A percentile compares a stretch with the other conserved stretches of the same genome.
These are phyloP conservation scores for Daphne laureola DNA, from an alignment of 441 rosid species.

Conservation along the genomic window DNA sequence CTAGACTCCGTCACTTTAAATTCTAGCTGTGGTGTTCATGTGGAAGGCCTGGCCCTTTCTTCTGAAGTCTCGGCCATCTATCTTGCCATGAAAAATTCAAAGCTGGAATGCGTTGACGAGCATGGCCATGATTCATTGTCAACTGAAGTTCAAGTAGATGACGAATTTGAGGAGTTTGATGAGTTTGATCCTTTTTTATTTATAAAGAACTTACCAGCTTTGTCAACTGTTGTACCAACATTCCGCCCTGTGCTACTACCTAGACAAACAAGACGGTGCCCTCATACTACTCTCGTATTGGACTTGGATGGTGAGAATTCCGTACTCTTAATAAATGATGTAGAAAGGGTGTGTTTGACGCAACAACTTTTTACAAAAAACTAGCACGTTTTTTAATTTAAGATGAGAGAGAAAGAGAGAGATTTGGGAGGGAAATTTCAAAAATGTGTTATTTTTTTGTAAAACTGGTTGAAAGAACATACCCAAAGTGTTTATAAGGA, in stretches of 20 bases:
- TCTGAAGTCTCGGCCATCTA: slow-evolving; percentile 89
- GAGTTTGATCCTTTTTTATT: slow-evolving; percentile 93
- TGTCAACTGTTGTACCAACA: slow-evolving; percentile 89
- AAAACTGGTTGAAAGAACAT: too few relatives aligned
- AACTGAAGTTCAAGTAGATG: slow-evolving; percentile 51
- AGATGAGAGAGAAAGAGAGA: too few relatives aligned
- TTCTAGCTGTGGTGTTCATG: slow-evolving; percentile 37
- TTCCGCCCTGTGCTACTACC: slow-evolving; percentile 85
- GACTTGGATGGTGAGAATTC: slow-evolving; percentile 81
- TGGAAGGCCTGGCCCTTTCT: slow-evolving; percentile 43
- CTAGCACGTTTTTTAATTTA: too few relatives aligned
- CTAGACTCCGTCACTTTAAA: slow-evolving; percentile 26
- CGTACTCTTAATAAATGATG: neutral
- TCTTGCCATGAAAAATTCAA: slow-evolving; percentile 93
- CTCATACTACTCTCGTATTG: slow-evolving; percentile 82
- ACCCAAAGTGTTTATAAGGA: too few relatives aligned
- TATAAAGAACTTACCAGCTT: slow-evolving; percentile 78
- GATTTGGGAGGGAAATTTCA: too few relatives aligned
- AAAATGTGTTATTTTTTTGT: too few relatives aligned
- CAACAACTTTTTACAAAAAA: too few relatives aligned
- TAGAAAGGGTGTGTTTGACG: too few relatives aligned
- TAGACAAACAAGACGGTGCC: slow-evolving; percentile 98
- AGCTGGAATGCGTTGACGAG: slow-evolving; percentile 88
- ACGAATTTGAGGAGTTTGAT: slow-evolving; percentile 70
- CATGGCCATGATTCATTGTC: slow-evolving; percentile 73